These are phyloP conservation scores for Pharnaceum exiguum DNA, from an alignment of 148 eudicot genomes.

Conservation along the genomic window DNA sequence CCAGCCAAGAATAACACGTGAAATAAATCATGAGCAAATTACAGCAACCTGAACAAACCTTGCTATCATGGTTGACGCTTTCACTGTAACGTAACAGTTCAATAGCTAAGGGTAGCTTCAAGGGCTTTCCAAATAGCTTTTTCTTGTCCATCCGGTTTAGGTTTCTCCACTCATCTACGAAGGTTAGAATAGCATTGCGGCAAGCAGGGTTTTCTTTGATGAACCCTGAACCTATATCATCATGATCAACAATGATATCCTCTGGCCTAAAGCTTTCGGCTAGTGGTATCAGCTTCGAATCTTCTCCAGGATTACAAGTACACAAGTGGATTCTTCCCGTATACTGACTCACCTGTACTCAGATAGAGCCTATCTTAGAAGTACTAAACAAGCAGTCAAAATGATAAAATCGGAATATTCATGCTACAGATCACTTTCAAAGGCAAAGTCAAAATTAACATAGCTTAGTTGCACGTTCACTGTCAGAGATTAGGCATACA, in stretches of 20 bases:
- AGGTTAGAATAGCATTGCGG: conserved; percentile 46
- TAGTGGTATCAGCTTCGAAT: conserved; percentile 69
- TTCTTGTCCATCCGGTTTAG: conserved; percentile 62
- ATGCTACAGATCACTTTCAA: too few relatives aligned
- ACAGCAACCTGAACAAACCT: conserved; percentile 35
- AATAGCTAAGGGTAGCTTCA: conserved; percentile 74
- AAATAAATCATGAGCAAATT: neutral
- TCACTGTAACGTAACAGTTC: conserved; percentile 72
- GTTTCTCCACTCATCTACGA: conserved; percentile 68
- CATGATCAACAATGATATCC: conserved; percentile 45
- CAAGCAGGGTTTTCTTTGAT: conserved; percentile 44
- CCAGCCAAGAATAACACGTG: neutral
- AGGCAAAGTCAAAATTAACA: too few relatives aligned
- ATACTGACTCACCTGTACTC: conserved; percentile 75
- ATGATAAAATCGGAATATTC: too few relatives aligned
- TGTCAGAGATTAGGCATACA: too few relatives aligned
- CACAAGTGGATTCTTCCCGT: conserved; percentile 92
- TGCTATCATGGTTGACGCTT: conserved; percentile 66
- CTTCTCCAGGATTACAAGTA: conserved; percentile 56
- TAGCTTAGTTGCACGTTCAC: too few relatives aligned
- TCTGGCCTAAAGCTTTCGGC: conserved; percentile 70
- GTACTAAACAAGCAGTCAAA: neutral
- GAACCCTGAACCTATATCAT: conserved; percentile 22
- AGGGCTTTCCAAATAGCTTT: conserved; percentile 69
- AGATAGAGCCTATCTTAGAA: neutral